Percentiles rank a stretch among this genome's conserved stretches.
Conservation (phyloP, 768 basidiomycete species). For the Kwoniella sp. region DNA sequence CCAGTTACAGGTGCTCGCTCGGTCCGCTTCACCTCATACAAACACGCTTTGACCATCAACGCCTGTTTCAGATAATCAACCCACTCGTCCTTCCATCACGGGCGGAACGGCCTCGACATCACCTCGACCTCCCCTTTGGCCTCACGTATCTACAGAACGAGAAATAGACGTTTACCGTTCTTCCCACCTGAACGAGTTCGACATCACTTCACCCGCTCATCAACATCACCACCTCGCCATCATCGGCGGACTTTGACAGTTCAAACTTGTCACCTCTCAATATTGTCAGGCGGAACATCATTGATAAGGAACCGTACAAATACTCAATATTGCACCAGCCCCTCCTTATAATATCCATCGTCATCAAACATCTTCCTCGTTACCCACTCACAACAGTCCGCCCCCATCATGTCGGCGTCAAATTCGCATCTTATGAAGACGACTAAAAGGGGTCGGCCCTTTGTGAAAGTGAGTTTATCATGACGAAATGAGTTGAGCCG, state of each 20-base stretch:
- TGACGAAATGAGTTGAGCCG: too few species aligned
- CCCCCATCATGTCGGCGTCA: constrained; percentile 58
- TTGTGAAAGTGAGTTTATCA: constrained; percentile 70
- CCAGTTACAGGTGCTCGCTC: background rate
- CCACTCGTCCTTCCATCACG: constrained; percentile 1
- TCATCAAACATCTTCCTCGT: too few species aligned
- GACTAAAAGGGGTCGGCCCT: constrained; percentile 90
- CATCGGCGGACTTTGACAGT: too few species aligned
- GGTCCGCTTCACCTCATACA: background rate
- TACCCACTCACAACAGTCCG: too few species aligned
- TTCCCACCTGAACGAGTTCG: too few species aligned
- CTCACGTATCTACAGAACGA: too few species aligned
- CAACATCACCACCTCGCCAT: background rate
- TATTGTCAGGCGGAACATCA: too few species aligned
- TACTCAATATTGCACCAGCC: too few species aligned
- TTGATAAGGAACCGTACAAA: too few species aligned
- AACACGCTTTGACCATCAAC: background rate
- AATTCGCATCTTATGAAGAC: constrained; percentile 98
- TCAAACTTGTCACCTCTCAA: too few species aligned
- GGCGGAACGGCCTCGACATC: background rate
- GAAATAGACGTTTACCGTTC: too few species aligned
- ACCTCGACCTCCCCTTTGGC: background rate
- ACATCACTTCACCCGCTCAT: background rate
- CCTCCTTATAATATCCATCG: background rate
- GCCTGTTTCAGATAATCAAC: background rate